Evolutionary conservation across 2,329 filamentous ascomycete species (phyloP).

Genomic region (Cladobotryum mycophilum): DNA sequence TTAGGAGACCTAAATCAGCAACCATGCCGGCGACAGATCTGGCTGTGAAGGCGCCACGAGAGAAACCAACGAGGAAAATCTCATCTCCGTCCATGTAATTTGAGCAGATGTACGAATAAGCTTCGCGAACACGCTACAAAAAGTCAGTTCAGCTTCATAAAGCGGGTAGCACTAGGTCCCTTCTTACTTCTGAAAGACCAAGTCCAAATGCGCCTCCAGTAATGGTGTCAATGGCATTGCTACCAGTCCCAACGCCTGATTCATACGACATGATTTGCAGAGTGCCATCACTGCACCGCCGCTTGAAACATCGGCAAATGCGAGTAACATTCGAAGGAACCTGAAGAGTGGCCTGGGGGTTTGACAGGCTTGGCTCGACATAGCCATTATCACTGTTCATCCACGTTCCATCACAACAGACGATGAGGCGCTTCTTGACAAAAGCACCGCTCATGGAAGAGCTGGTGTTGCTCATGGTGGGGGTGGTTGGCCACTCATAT

Average conservation of each 20-base stretch:
- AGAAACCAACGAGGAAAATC: slow-evolving; percentile 52
- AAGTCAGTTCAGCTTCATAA: background rate
- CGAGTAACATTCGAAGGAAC: slow-evolving; percentile 56
- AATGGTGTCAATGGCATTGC: slow-evolving; percentile 42
- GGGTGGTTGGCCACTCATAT: background rate
- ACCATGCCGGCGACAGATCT: slow-evolving; percentile 52
- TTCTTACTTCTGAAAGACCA: slow-evolving; percentile 45
- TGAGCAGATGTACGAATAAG: slow-evolving; percentile 55
- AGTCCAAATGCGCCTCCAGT: slow-evolving; percentile 50
- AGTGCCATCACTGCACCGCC: slow-evolving; percentile 42
- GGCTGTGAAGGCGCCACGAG: slow-evolving; percentile 52
- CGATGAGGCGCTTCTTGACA: slow-evolving; percentile 39
- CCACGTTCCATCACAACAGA: slow-evolving; percentile 51
- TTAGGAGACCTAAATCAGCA: slow-evolving; percentile 44
- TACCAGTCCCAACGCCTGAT: slow-evolving; percentile 52
- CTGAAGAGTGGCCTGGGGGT: slow-evolving; percentile 37
- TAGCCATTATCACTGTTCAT: slow-evolving; percentile 47
- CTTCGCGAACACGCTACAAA: slow-evolving; percentile 48
- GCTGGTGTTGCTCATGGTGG: background rate
- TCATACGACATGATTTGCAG: slow-evolving; percentile 57
- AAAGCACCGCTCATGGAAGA: background rate
- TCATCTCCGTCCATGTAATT: slow-evolving; percentile 55
- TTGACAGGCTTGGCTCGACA: slow-evolving; percentile 31
- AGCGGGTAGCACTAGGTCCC: slow-evolving; percentile 6
- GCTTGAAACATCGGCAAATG: slow-evolving; percentile 51